Evolutionary conservation across 352 stramenopile genomes (phyloP).

Genomic region (Globisporangium spinosum): DNA sequence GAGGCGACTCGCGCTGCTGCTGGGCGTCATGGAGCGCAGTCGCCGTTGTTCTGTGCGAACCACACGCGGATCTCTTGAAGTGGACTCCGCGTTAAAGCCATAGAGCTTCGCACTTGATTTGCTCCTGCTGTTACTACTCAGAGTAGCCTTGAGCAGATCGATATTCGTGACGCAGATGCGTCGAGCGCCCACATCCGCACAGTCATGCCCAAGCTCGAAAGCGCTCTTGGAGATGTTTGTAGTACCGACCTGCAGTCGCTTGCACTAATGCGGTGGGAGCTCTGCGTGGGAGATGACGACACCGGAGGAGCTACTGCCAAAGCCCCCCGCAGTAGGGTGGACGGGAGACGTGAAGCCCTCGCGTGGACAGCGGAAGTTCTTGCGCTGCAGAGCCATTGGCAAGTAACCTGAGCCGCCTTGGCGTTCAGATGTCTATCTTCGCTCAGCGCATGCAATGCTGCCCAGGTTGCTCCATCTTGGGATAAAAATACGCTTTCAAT

Average conservation of each 20-base stretch:
- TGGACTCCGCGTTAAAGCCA: background rate
- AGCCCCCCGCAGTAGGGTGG: conserved; percentile 1
- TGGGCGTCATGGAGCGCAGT: conserved; percentile 15
- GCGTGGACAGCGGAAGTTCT: conserved; percentile 53
- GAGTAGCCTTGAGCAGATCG: conserved; percentile 34
- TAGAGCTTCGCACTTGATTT: background rate
- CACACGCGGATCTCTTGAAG: background rate
- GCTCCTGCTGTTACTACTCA: conserved; percentile 15
- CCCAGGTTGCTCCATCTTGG: too few relatives aligned
- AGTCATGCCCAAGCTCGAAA: conserved; percentile 22
- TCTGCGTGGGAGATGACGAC: conserved; percentile 41
- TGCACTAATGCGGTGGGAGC: conserved; percentile 49
- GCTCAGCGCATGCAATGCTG: too few relatives aligned
- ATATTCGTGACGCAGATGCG: conserved; percentile 47
- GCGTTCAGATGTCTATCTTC: background rate
- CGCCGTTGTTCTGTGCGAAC: conserved; percentile 13
- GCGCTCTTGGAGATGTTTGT: conserved; percentile 54
- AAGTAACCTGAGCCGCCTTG: background rate
- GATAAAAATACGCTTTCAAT: background rate
- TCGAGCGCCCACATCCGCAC: conserved; percentile 13
- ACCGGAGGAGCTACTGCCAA: conserved; percentile 4
- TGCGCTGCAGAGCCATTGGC: conserved; percentile 45
- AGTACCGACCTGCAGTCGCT: conserved; percentile 68
- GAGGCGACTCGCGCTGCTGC: conserved; percentile 18
- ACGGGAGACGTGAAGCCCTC: conserved; percentile 25